Conservation (phyloP, 2,329 filamentous ascomycete species). For the Hymenoscyphus fructigenus region DNA sequence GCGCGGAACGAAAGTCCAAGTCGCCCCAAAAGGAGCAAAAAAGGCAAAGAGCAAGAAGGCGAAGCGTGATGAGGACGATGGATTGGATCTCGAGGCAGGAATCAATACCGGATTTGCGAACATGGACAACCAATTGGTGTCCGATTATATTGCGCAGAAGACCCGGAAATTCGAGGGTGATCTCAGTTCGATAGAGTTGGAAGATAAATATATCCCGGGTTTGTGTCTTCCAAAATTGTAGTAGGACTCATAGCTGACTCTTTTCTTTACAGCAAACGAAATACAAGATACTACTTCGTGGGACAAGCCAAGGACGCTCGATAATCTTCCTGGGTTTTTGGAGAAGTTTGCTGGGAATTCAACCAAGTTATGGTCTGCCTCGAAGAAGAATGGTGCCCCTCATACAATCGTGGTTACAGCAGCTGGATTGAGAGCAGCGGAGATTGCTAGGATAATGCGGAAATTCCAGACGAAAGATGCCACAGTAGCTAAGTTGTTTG, state of each 20-base stretch:
- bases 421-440: slow-evolving; percentile 81
- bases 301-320: slow-evolving; percentile 62
- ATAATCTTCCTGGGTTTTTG: slow-evolving; percentile 76
- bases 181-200: slow-evolving; percentile 78
- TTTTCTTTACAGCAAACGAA: slow-evolving; percentile 56
- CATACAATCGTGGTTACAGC: slow-evolving; percentile 89
- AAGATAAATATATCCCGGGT: slow-evolving; percentile 77
- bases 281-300: slow-evolving; percentile 81
- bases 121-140: slow-evolving; percentile 80
- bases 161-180: slow-evolving; percentile 76
- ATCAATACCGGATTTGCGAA: slow-evolving; percentile 77
- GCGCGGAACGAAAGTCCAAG: slow-evolving; percentile 20
- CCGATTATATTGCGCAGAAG: slow-evolving; percentile 81
- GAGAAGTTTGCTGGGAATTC: slow-evolving; percentile 62
- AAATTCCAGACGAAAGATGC: slow-evolving; percentile 77
- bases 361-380: slow-evolving; percentile 57
- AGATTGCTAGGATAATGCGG: slow-evolving; percentile 70
- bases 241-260: background rate
- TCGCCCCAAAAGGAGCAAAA: slow-evolving; percentile 37
- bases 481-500: slow-evolving; percentile 87
- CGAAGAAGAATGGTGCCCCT: slow-evolving; percentile 68
- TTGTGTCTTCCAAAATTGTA: background rate
- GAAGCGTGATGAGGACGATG: slow-evolving; percentile 54
- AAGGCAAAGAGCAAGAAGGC: slow-evolving; percentile 58
- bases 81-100: slow-evolving; percentile 66